Percentiles rank a stretch among this genome's conserved stretches.
Conservation (phyloP, 148 eudicot species). For the Heliamphora exappendiculata region DNA sequence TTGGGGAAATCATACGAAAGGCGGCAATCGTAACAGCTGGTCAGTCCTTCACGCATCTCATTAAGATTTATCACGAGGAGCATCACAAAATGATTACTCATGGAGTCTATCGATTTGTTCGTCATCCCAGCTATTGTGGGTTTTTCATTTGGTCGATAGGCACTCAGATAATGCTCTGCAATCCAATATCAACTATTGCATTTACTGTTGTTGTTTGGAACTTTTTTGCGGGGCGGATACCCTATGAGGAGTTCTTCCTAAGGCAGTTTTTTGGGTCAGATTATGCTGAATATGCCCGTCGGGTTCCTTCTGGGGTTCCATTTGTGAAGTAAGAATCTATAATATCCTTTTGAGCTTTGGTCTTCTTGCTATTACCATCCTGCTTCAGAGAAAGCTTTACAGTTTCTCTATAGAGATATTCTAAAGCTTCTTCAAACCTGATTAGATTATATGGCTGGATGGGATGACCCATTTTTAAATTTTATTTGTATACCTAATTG, state of each 20-base stretch:
- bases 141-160: constrained; percentile 87
- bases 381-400: too few species aligned
- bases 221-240: constrained; percentile 67
- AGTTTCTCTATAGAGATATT: too few species aligned
- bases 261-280: constrained; percentile 68
- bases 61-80: constrained; percentile 58
- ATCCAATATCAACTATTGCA: constrained; percentile 59
- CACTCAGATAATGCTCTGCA: constrained; percentile 81
- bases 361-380: too few species aligned
- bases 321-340: constrained; percentile 45
- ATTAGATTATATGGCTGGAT: too few species aligned
- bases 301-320: constrained; percentile 76
- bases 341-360: too few species aligned
- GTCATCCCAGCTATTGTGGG: constrained; percentile 85
- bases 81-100: constrained; percentile 66
- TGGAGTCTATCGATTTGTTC: constrained; percentile 57
- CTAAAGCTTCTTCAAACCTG: too few species aligned
- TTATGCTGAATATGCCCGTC: constrained; percentile 57
- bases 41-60: constrained; percentile 73
- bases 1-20: constrained; percentile 68
- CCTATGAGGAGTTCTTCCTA: constrained; percentile 78
- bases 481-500: too few species aligned
- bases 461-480: too few species aligned
- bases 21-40: constrained; percentile 76
- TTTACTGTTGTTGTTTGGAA: constrained; percentile 72